Evolutionary conservation across 2,329 filamentous ascomycete genomes (phyloP), one percentile per base, ranked within the genome.

Genomic region (Colletotrichum magnum): DNA sequence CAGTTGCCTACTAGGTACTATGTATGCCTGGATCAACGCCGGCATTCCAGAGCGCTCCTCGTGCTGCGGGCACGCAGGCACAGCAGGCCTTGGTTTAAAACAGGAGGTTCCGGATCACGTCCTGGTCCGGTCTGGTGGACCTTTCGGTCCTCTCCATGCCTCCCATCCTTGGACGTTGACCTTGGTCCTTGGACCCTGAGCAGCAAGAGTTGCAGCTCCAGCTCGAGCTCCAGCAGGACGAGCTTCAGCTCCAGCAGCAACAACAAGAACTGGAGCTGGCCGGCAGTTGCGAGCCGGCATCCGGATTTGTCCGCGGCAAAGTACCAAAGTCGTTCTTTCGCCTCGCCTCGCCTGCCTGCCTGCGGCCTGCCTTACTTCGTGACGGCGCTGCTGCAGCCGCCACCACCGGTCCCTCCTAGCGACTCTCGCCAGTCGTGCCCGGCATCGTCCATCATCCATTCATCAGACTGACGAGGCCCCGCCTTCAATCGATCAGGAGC

Each of bases 351-450:
- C 18, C 18, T 18, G 18, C 18, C 18, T 18, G 18, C 18, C 18
- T 18, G 18, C 18, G 18, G 65, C 66, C 54, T 54, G 54, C 54
- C 18, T 18, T 18, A 18, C 41, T 66, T 24, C 28, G 28, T 32
- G 28, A 32, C 10, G 28, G 57, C 67, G 62, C 67, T 69, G 62
- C 67, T 69, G 67, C 67, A 67, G 63, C 67, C 67, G 67, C 67
- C 67, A 67, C 67, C 66, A 36, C 65, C 61, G 61, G 61, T 21
- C 65, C 5, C 24, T 41, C 58, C 24, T 69, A 65, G 66, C 61
- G 61, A 41, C 51, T 61, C 28, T 61, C 43, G 28, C 56, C 62
- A 61, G 26, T 15, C 39, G 24, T 36, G 24, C 48, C 66, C 54
- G 61, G 48, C 54, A 59, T 56, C 48, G 56, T 50, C 26, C 43